Conservation (phyloP, 495 filamentous ascomycete species). For the Aspergillus incahuasiensis region DNA sequence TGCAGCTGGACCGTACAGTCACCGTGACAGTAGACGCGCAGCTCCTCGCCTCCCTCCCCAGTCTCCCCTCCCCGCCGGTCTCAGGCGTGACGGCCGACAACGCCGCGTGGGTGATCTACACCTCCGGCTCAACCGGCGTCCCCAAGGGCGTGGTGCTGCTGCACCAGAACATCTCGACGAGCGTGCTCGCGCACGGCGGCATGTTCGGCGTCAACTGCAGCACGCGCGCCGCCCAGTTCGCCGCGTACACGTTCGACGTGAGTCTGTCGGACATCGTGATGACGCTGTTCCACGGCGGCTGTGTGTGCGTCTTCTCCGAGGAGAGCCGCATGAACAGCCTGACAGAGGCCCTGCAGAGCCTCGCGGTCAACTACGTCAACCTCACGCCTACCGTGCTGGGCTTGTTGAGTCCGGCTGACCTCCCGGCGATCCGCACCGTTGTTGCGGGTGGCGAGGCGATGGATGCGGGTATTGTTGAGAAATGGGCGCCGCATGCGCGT, state of each 20-base stretch:
- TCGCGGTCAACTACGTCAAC: slow-evolving; percentile 18
- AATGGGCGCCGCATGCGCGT: not conserved
- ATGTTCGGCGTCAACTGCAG: not conserved
- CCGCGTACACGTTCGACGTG: slow-evolving; percentile 22
- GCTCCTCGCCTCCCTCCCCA: not conserved
- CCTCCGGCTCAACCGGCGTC: not conserved
- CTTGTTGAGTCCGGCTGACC: not conserved
- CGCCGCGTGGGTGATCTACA: not conserved
- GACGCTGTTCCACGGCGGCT: slow-evolving; percentile 15
- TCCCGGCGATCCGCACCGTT: not conserved
- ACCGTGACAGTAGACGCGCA: not conserved
- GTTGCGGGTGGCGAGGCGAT: not conserved
- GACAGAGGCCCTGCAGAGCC: slow-evolving; percentile 22
- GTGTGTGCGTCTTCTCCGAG: slow-evolving; percentile 21
- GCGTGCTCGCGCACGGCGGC: not conserved
- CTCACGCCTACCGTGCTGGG: not conserved
- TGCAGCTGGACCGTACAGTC: not conserved
- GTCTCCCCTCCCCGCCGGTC: not conserved
- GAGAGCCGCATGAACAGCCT: slow-evolving; percentile 22
- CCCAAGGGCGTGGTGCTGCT: not conserved
- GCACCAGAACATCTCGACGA: not conserved
- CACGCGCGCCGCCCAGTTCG: not conserved
- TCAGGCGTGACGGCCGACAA: not conserved
- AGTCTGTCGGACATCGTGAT: slow-evolving; percentile 15
- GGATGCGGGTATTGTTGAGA: not conserved